Percentiles rank a stretch among this genome's conserved stretches.
Evolutionary conservation across 495 filamentous ascomycete species (phyloP).

Genomic region (Podospora conica): DNA sequence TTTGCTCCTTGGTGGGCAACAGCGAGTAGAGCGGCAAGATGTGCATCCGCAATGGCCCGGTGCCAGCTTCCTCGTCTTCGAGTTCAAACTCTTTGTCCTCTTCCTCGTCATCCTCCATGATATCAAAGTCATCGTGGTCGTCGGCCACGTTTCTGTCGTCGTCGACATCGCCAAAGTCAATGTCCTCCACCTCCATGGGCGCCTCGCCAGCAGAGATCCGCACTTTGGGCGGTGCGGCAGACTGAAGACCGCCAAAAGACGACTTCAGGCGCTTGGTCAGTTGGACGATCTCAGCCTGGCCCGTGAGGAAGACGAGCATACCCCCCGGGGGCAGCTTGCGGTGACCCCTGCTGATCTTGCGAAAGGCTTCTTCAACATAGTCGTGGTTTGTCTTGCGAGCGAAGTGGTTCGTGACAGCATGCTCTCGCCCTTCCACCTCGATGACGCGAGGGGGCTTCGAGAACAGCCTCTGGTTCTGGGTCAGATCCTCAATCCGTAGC

Average conservation of each 20-base stretch:
- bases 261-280: conserved; percentile 72
- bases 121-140: conserved; percentile 42
- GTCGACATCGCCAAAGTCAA: conserved; percentile 64
- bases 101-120: conserved; percentile 49
- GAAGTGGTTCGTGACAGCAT: conserved; percentile 86
- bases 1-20: conserved; percentile 86
- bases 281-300: conserved; percentile 80
- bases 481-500: conserved; percentile 82
- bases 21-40: conserved; percentile 90
- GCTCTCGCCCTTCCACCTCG: conserved; percentile 90
- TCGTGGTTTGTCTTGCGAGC: conserved; percentile 74
- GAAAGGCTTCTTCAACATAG: conserved; percentile 83
- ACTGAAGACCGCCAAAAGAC: conserved; percentile 52
- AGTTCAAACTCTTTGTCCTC: conserved; percentile 55
- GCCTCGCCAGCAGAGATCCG: conserved; percentile 70
- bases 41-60: conserved; percentile 59
- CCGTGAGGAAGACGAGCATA: conserved; percentile 93
- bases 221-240: conserved; percentile 55
- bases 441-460: conserved; percentile 73
- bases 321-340: conserved; percentile 84
- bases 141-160: conserved; percentile 43
- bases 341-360: conserved; percentile 84
- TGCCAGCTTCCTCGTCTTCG: conserved; percentile 55
- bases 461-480: conserved; percentile 75
- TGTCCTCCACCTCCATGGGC: conserved; percentile 77